A percentile compares a stretch with the other conserved stretches of the same genome.
Evolutionary conservation across 495 filamentous ascomycete genomes (phyloP).

Genomic region (Neurospora sp.): DNA sequence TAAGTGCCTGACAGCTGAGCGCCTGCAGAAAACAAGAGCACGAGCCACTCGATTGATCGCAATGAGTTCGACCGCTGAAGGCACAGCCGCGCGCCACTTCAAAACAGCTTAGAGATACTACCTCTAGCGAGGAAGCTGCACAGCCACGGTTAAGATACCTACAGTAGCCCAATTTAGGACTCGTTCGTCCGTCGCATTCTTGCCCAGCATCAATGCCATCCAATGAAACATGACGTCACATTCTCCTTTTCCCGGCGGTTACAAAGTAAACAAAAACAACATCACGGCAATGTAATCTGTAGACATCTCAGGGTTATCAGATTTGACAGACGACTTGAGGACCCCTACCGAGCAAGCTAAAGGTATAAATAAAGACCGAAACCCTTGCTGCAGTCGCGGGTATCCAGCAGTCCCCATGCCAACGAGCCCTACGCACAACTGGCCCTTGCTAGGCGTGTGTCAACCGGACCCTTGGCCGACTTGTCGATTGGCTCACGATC

Average conservation of each 20-base stretch:
- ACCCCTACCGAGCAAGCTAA: background rate
- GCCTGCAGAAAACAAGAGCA: background rate
- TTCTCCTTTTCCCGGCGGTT: background rate
- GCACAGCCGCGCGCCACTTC: background rate
- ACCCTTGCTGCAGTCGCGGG: background rate
- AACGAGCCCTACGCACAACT: background rate
- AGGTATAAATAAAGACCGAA: background rate
- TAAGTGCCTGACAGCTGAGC: background rate
- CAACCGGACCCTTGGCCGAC: background rate
- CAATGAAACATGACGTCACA: background rate
- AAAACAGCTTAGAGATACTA: background rate
- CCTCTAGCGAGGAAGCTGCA: background rate
- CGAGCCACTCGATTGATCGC: background rate
- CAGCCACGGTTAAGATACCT: background rate
- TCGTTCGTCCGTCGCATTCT: background rate
- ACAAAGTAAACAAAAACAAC: background rate
- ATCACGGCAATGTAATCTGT: background rate
- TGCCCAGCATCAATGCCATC: background rate
- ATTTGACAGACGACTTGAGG: background rate
- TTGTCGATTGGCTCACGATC: background rate
- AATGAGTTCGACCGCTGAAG: background rate
- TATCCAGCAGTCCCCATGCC: background rate
- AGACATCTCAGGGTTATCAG: background rate
- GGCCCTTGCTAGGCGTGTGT: background rate
- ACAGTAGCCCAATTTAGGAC: background rate